A percentile compares a stretch with the other conserved stretches of the same genome.
Evolutionary conservation across 176 grass and related monocot genomes (phyloP).

Genomic region (Melocanna baccifera): DNA sequence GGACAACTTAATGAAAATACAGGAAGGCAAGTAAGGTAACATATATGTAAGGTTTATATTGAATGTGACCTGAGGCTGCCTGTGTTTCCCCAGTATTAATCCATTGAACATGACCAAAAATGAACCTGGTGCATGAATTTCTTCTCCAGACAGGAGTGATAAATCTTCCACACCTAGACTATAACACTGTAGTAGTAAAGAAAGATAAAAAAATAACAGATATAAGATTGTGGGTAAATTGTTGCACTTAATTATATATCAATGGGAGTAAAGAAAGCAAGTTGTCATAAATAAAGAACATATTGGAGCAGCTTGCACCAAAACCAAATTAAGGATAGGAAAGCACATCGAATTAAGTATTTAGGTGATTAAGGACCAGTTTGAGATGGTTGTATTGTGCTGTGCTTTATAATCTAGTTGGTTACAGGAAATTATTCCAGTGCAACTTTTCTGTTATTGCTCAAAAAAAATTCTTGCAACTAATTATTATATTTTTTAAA

Average conservation of each 20-base stretch:
- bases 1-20: conserved; percentile 16
- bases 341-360: not conserved
- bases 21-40: conserved; percentile 10
- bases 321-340: not conserved
- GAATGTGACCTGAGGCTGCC: conserved; percentile 62
- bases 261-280: not conserved
- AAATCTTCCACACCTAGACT: conserved; percentile 89
- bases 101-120: conserved; percentile 98
- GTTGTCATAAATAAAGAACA: not conserved
- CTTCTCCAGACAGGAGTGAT: conserved; percentile 65
- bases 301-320: not conserved
- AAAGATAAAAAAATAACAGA: conserved; percentile 23
- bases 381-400: not conserved
- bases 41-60: not conserved
- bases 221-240: not conserved
- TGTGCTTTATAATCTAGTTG: not conserved
- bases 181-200: conserved; percentile 54
- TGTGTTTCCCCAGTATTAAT: conserved; percentile 90
- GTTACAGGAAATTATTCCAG: not conserved
- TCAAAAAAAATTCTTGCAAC: not conserved
- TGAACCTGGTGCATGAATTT: conserved; percentile 79
- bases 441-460: not conserved
- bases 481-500: not conserved
- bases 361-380: not conserved
- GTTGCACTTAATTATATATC: not conserved